Evolutionary conservation across 805 yeast species (phyloP).

Genomic region (Lipomyces sp.): DNA sequence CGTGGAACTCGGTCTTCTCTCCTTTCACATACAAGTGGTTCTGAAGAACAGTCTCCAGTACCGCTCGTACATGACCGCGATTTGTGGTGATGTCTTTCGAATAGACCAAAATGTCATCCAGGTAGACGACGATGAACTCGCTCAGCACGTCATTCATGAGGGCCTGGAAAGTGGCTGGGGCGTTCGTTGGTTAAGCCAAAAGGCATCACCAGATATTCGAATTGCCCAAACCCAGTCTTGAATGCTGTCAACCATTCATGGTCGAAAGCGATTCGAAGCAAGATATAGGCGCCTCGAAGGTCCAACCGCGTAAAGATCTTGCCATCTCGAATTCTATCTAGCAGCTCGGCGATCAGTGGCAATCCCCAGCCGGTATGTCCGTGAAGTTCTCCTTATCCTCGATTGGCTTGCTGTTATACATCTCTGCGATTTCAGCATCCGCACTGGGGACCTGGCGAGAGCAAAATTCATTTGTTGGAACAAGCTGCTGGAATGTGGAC

Average conservation of each 20-base stretch:
- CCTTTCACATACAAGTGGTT: conserved; percentile 11
- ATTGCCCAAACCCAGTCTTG: conserved; percentile 34
- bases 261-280: conserved; percentile 7
- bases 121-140: conserved; percentile 31
- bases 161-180: conserved; percentile 41
- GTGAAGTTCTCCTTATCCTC: conserved; percentile 14
- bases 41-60: conserved; percentile 8
- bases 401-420: conserved; percentile 23
- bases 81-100: conserved; percentile 26
- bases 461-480: conserved; percentile 24
- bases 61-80: conserved; percentile 3
- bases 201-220: conserved; percentile 42
- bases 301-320: conserved; percentile 10
- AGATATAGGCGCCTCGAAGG: conserved; percentile 13
- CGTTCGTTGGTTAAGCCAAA: conserved; percentile 43
- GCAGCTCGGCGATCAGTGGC: conserved; percentile 14
- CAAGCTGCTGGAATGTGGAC: conserved; percentile 19
- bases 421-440: conserved; percentile 21
- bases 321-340: conserved; percentile 2
- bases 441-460: conserved; percentile 24
- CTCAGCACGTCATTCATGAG: conserved; percentile 23
- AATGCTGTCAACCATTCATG: conserved; percentile 35
- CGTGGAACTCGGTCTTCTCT: conserved; percentile 20
- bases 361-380: conserved; percentile 5
- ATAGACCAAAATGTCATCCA: conserved; percentile 39